Percentiles rank a stretch among this genome's conserved stretches.
Evolutionary conservation across 371 early-diverging fungal genomes (phyloP).

Genomic region (Syncephalastrum contaminatum): DNA sequence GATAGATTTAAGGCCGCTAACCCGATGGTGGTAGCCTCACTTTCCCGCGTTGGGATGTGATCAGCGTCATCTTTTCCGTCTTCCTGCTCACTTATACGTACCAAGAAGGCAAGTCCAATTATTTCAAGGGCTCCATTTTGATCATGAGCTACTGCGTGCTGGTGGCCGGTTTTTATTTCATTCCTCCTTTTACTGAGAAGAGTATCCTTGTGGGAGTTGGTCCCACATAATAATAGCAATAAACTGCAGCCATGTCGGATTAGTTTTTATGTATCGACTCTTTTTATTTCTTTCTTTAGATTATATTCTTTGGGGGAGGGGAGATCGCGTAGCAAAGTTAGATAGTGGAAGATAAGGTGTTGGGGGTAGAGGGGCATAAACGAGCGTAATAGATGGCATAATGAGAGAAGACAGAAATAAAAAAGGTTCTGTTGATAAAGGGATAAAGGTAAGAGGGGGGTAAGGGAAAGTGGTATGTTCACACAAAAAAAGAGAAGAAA

Average conservation of each 20-base stretch:
- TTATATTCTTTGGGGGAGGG: no score
- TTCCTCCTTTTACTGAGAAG: constrained; percentile 41
- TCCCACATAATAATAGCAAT: no score
- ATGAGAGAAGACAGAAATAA: constrained; percentile 2
- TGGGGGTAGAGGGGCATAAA: neutral
- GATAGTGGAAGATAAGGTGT: no score
- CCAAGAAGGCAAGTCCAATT: constrained; percentile 92
- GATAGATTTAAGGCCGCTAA: no score
- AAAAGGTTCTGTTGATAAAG: neutral
- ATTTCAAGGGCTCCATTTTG: constrained; percentile 94
- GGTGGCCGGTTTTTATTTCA: constrained; percentile 76
- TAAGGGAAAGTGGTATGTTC: constrained; percentile 1
- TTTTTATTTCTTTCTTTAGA: no score
- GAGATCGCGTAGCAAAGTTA: no score
- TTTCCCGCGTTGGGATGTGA: constrained; percentile 93
- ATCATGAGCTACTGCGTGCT: constrained; percentile 81
- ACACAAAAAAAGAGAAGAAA: neutral
- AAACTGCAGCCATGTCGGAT: no score
- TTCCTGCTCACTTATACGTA: constrained; percentile 87
- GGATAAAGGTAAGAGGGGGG: constrained; percentile 3
- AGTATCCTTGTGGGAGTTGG: no score
- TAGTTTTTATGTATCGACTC: no score
- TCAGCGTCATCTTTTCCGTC: constrained; percentile 84
- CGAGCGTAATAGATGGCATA: constrained; percentile 9
- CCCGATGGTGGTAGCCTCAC: constrained; percentile 62